Evolutionary conservation across 495 filamentous ascomycete species (phyloP), one percentile per base, ranked within the genome.

Genomic region (Lentithecium fluviatile): DNA sequence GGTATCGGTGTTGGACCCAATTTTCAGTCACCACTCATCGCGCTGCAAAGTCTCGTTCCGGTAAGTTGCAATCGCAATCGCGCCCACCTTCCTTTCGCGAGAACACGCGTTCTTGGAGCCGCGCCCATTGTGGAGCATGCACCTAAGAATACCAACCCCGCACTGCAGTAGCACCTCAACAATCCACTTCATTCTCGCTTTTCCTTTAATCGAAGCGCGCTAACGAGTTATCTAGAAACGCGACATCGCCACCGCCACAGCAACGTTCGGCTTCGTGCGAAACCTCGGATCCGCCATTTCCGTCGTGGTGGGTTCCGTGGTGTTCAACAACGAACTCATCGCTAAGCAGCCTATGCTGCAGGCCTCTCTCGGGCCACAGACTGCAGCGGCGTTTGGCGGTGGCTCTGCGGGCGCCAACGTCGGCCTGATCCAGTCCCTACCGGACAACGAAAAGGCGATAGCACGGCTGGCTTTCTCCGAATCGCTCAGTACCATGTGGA

Each of bases 21-120:
- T 58, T 89, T 91, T 69, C 85, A 90, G 67, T 76, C 86, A 0
- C 90, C 91, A 0, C 80, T 95, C 34, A 86, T 95, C 43, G 89
- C 91, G 0, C 75, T 95, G 0, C 90, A 94, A 61, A 81, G 83
- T n/a, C 79, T 79, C 24, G 83, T 91, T 0, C 56, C 60, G 51
- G 59, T 62, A 56, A 8, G 59, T 56, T 3, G 3, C 10, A 32
- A 32, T 3, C 29, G 29, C 29, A 32, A 32, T 3, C 29, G 29
- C 29, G 10, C 3, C 29, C 10, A 32, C 29, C 29, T 32, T 32
- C 29, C 29, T 32, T 32, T 10, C 3, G 10, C 29, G 10, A 10
- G 29, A 10, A 32, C 10, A 32, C 29, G 29, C 29, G 29, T 32
- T 32, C 29, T 32, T 32, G 29, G 29, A n/a, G n/a, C n/a, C n/a